Conservation (phyloP, 805 yeast species). For the Scheffersomyces lignosus region DNA sequence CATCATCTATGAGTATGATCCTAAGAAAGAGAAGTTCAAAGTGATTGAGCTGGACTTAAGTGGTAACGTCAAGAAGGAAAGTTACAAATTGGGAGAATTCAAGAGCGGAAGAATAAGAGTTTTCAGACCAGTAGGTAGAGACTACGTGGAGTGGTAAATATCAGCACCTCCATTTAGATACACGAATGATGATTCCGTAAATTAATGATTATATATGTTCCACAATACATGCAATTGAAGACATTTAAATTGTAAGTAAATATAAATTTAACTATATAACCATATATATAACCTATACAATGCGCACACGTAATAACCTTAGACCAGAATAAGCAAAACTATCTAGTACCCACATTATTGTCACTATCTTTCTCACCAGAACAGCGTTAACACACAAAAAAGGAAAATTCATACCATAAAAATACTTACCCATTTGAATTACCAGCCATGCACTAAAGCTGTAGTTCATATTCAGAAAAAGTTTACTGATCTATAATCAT, state of each 20-base stretch:
- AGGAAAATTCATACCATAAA: no score
- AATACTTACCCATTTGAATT: not conserved
- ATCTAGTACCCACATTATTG: not conserved
- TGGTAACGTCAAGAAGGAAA: slow-evolving; percentile 57
- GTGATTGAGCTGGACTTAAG: slow-evolving; percentile 57
- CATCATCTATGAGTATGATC: slow-evolving; percentile 72
- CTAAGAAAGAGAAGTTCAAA: slow-evolving; percentile 64
- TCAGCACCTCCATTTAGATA: no score
- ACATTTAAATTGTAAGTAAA: no score
- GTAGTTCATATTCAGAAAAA: not conserved
- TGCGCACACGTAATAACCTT: slow-evolving; percentile 7
- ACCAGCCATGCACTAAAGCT: not conserved
- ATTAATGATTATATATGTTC: no score
- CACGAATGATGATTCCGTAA: no score
- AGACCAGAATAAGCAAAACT: slow-evolving; percentile 10
- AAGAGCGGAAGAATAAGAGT: slow-evolving; percentile 77
- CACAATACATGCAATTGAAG: no score
- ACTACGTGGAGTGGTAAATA: slow-evolving; percentile 73
- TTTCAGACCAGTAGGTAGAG: slow-evolving; percentile 75
- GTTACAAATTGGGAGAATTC: slow-evolving; percentile 71
- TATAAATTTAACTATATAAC: no score
- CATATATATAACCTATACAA: no score
- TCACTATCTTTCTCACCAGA: not conserved
- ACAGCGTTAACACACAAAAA: not conserved
- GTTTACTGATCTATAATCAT: not conserved